phyloP scores from a whole-genome alignment of 1,284 basidiomycete species.

The Afroboletus lepidellus region DNA sequence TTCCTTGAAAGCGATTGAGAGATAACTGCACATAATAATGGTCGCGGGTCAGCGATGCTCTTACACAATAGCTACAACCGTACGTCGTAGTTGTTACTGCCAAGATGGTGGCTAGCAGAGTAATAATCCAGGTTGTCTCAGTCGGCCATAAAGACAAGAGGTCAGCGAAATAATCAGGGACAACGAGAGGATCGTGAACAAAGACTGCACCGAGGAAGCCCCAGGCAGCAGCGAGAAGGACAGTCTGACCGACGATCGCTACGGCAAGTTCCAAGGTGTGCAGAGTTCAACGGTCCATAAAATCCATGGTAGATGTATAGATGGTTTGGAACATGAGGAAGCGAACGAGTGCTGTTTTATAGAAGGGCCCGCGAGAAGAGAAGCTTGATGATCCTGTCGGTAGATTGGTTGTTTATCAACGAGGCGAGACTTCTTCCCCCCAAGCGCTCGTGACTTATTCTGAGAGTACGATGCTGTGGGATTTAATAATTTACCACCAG shows the following conservation, averaged over 20 bases:
- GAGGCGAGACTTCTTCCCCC: too few relatives aligned
- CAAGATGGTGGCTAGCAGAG: conserved; percentile 12
- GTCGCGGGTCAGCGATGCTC: neutral
- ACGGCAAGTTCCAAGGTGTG: neutral
- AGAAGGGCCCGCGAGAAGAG: too few relatives aligned
- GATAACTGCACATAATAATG: neutral
- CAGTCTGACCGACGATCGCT: conserved; percentile 3
- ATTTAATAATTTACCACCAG: too few relatives aligned
- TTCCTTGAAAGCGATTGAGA: neutral
- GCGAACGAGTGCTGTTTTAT: too few relatives aligned
- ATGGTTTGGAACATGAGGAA: too few relatives aligned
- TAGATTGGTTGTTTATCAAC: too few relatives aligned
- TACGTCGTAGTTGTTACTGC: conserved; percentile 8
- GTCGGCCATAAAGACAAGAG: conserved; percentile 3
- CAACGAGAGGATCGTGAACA: neutral
- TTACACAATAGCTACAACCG: neutral
- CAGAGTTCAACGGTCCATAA: neutral
- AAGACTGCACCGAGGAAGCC: conserved; percentile 11
- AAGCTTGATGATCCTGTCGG: too few relatives aligned
- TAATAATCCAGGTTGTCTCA: conserved; percentile 10
- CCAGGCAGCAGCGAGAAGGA: conserved; percentile 6
- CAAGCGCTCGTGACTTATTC: too few relatives aligned
- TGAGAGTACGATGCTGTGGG: too few relatives aligned
- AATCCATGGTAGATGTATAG: neutral
- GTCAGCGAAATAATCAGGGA: conserved; percentile 1